Percentiles rank a stretch among this genome's conserved stretches.
These are phyloP conservation scores for Microdochium nivale DNA, from an alignment of 2,329 filamentous ascomycete genomes.

Conservation along the genomic window DNA sequence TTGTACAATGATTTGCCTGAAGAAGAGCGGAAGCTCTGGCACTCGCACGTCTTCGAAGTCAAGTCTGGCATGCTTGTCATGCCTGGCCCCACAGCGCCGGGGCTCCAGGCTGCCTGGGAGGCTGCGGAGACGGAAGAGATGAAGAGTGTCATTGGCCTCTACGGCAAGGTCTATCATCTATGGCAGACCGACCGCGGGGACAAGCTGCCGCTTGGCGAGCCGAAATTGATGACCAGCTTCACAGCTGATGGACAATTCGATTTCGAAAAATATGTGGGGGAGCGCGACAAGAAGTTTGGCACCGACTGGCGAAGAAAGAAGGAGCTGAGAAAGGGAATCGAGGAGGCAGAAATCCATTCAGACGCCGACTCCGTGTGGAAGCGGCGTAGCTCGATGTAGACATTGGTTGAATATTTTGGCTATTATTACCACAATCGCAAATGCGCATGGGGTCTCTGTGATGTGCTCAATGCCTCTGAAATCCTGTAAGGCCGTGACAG, in stretches of 20 bases:
- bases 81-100: constrained; percentile 44
- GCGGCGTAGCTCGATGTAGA: constrained; percentile 14
- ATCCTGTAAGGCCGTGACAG: too few species aligned
- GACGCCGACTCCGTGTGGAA: constrained; percentile 19
- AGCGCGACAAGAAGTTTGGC: constrained; percentile 37
- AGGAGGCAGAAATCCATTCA: constrained; percentile 29
- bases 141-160: constrained; percentile 64
- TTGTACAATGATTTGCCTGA: constrained; percentile 57
- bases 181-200: constrained; percentile 79
- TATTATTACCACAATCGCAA: too few species aligned
- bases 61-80: constrained; percentile 75
- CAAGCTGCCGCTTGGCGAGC: constrained; percentile 39
- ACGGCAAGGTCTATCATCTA: constrained; percentile 78
- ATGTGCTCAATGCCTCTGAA: too few species aligned
- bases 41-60: constrained; percentile 67
- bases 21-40: constrained; percentile 70
- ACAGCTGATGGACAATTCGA: constrained; percentile 39
- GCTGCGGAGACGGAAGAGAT: constrained; percentile 71
- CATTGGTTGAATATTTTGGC: not conserved
- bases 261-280: constrained; percentile 31
- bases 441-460: too few species aligned
- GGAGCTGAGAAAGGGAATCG: constrained; percentile 31
- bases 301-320: constrained; percentile 34
- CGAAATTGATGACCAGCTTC: constrained; percentile 46
- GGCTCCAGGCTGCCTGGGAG: constrained; percentile 62